phyloP scores from a whole-genome alignment of 2,329 filamentous ascomycete species.

The Nemania diffusa region DNA sequence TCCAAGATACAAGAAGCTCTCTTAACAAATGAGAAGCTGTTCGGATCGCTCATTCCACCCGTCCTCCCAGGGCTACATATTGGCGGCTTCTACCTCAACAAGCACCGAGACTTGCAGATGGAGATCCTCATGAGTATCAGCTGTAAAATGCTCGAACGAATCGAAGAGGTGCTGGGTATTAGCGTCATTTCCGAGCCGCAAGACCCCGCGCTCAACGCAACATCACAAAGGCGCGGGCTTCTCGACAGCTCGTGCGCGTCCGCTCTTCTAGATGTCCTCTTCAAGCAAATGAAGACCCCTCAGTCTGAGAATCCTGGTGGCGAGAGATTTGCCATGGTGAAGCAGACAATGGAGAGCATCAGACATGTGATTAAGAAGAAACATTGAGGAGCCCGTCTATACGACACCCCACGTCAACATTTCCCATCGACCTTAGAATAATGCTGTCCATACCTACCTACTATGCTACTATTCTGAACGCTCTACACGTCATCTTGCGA shows the following conservation, averaged over 20 bases:
- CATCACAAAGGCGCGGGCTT: background rate
- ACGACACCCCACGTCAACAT: background rate
- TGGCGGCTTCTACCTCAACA: conserved; percentile 7
- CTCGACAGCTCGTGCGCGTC: background rate
- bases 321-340: conserved; percentile 1
- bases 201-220: background rate
- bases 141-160: conserved; percentile 6
- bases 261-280: conserved; percentile 1
- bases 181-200: conserved; percentile 6
- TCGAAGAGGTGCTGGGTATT: background rate
- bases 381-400: background rate
- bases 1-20: background rate
- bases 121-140: conserved; percentile 9
- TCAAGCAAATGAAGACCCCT: background rate
- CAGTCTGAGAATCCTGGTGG: background rate
- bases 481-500: no score
- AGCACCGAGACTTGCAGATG: conserved; percentile 9
- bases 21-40: background rate
- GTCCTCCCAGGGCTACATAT: background rate
- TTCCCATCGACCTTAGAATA: background rate
- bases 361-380: background rate
- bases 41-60: background rate
- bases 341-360: conserved; percentile 13
- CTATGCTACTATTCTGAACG: no score
- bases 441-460: background rate